A percentile compares a stretch with the other conserved stretches of the same genome.
phyloP scores from a whole-genome alignment of 225 moss, liverwort and hornwort genomes.

The Neckera pumila region DNA sequence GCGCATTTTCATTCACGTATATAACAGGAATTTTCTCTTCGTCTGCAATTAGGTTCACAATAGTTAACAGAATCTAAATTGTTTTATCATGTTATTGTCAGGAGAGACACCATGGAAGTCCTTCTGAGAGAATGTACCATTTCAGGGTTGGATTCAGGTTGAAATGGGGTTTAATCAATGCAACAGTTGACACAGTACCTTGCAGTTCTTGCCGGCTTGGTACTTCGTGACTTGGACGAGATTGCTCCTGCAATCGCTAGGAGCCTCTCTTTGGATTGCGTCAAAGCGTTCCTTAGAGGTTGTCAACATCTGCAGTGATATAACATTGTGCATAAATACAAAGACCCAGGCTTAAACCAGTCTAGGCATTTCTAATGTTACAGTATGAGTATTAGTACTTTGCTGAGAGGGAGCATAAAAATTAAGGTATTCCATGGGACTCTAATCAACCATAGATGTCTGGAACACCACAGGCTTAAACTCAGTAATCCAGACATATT shows the following conservation, averaged over 20 bases:
- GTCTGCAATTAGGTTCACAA: background rate
- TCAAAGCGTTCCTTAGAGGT: slow-evolving; percentile 41
- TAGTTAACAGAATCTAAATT: background rate
- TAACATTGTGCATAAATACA: background rate
- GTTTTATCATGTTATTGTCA: too few species aligned
- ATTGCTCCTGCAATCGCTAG: slow-evolving; percentile 9
- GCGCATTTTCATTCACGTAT: background rate
- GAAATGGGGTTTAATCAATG: background rate
- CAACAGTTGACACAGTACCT: slow-evolving; percentile 5
- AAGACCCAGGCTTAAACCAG: background rate
- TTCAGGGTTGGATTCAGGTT: background rate
- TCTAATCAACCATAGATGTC: background rate
- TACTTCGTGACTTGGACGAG: slow-evolving; percentile 60
- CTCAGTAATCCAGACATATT: too few species aligned
- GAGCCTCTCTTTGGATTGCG: slow-evolving; percentile 41
- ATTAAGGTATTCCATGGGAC: too few species aligned
- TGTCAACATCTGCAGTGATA: slow-evolving; percentile 41
- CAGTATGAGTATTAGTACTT: background rate
- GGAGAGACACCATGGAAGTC: too few species aligned
- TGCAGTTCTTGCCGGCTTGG: slow-evolving; percentile 62
- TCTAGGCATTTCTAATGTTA: background rate
- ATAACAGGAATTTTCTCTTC: background rate
- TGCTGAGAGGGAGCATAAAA: background rate
- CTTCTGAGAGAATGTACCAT: background rate
- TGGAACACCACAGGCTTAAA: background rate